phyloP scores from a whole-genome alignment of 805 yeast species.

The Wickerhamomyces pijperi region DNA sequence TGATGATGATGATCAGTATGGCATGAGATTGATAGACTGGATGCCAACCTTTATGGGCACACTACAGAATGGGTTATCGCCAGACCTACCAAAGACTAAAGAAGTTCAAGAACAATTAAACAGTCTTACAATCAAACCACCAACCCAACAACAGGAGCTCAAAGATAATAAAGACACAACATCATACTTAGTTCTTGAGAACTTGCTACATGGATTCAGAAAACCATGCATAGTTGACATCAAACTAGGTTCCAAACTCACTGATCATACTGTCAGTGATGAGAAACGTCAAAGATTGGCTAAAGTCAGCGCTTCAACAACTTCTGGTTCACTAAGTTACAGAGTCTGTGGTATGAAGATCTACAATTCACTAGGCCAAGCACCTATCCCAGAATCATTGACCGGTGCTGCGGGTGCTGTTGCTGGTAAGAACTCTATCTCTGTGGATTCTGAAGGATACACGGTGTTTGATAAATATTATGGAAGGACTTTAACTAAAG shows the following conservation, averaged over 20 bases:
- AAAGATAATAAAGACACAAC: slow-evolving; percentile 10
- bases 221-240: slow-evolving; percentile 74
- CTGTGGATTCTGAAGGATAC: slow-evolving; percentile 27
- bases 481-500: slow-evolving; percentile 49
- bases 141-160: not conserved
- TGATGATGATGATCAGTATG: slow-evolving; percentile 13
- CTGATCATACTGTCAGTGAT: slow-evolving; percentile 46
- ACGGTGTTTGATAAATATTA: slow-evolving; percentile 49
- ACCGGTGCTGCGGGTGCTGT: too few species aligned
- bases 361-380: too few species aligned
- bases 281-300: slow-evolving; percentile 56
- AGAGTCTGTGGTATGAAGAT: slow-evolving; percentile 86
- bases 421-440: slow-evolving; percentile 8
- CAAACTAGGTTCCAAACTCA: slow-evolving; percentile 63
- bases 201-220: slow-evolving; percentile 47
- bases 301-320: slow-evolving; percentile 58
- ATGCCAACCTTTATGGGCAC: slow-evolving; percentile 57
- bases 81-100: slow-evolving; percentile 14
- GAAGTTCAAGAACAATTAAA: slow-evolving; percentile 12
- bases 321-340: slow-evolving; percentile 67
- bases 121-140: not conserved
- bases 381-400: too few species aligned
- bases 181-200: slow-evolving; percentile 63
- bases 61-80: slow-evolving; percentile 29
- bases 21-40: slow-evolving; percentile 38